Conservation (phyloP, 2,329 filamentous ascomycete genomes). For the Calonectria hawksworthii region DNA sequence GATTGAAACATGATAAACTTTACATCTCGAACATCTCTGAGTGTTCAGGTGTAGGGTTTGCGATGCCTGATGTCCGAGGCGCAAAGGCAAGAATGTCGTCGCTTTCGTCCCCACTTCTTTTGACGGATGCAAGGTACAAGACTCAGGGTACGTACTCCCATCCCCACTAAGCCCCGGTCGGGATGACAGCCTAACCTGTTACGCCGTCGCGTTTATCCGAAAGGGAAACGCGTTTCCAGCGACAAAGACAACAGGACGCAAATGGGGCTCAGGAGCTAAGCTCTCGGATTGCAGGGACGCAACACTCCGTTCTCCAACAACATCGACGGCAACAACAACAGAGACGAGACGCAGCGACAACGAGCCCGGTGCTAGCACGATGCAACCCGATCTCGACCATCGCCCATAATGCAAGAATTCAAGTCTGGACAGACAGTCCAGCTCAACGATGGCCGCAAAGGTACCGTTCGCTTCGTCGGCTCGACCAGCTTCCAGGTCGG, state of each 20-base stretch:
- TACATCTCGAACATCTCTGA: not conserved
- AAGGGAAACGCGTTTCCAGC: conserved; percentile 39
- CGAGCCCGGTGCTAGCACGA: conserved; percentile 45
- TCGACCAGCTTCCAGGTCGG: conserved; percentile 84
- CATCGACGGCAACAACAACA: conserved; percentile 9
- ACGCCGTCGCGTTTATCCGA: conserved; percentile 48
- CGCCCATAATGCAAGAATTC: conserved; percentile 65
- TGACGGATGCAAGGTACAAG: conserved; percentile 3
- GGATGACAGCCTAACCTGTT: conserved; percentile 23
- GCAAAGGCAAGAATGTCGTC: not conserved
- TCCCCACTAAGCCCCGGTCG: not conserved
- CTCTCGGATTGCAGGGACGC: conserved; percentile 14
- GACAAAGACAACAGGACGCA: conserved; percentile 15
- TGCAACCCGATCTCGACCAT: conserved; percentile 47
- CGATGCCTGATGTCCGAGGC: not conserved
- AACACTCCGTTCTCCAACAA: conserved; percentile 20
- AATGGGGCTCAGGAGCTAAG: conserved; percentile 38
- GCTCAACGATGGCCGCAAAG: conserved; percentile 83
- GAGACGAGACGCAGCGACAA: conserved; percentile 5
- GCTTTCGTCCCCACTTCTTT: not conserved
- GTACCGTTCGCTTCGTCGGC: conserved; percentile 85
- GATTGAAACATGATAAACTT: not conserved
- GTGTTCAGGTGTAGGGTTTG: not conserved
- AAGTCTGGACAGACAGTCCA: conserved; percentile 81
- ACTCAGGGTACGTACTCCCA: not conserved